Percentiles rank a stretch among this genome's conserved stretches.
Evolutionary conservation across 768 basidiomycete species (phyloP).

Genomic region (Tylopilus subfusipes): DNA sequence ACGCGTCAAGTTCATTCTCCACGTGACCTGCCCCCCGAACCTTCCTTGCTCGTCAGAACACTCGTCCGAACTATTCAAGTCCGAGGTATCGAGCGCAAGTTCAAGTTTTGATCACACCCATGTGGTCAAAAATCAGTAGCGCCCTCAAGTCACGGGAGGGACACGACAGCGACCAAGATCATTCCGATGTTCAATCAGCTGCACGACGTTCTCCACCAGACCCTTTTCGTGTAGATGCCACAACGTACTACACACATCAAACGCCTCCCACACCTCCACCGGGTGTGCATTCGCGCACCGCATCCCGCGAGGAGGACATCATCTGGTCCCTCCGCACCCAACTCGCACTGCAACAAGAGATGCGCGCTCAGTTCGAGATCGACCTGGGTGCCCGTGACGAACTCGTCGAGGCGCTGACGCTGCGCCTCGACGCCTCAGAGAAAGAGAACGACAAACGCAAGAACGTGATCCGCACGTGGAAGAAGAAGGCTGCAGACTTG

Average conservation of each 20-base stretch:
- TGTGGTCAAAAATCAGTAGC: slow-evolving; percentile 64
- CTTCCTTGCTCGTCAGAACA: background rate
- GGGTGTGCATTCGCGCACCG: slow-evolving; percentile 50
- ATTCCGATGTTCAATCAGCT: slow-evolving; percentile 26
- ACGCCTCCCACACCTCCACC: slow-evolving; percentile 63
- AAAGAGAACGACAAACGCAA: slow-evolving; percentile 62
- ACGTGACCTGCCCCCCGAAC: slow-evolving; percentile 21
- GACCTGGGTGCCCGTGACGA: slow-evolving; percentile 74
- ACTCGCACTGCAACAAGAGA: slow-evolving; percentile 67
- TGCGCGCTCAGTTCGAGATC: slow-evolving; percentile 72
- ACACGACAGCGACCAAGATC: slow-evolving; percentile 18
- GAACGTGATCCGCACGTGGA: slow-evolving; percentile 55
- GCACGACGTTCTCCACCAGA: slow-evolving; percentile 50
- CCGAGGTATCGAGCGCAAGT: background rate
- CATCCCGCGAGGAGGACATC: slow-evolving; percentile 67
- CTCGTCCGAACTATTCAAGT: background rate
- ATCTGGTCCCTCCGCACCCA: slow-evolving; percentile 75
- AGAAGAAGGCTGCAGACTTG: slow-evolving; percentile 73
- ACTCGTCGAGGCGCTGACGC: slow-evolving; percentile 56
- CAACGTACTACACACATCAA: slow-evolving; percentile 74
- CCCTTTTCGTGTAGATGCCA: slow-evolving; percentile 70
- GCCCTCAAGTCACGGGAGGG: slow-evolving; percentile 46
- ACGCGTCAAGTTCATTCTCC: slow-evolving; percentile 28
- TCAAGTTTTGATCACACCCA: slow-evolving; percentile 20
- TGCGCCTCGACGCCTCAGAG: slow-evolving; percentile 53